Evolutionary conservation across 768 basidiomycete genomes (phyloP).

Genomic region (Rhizopogon rudus): DNA sequence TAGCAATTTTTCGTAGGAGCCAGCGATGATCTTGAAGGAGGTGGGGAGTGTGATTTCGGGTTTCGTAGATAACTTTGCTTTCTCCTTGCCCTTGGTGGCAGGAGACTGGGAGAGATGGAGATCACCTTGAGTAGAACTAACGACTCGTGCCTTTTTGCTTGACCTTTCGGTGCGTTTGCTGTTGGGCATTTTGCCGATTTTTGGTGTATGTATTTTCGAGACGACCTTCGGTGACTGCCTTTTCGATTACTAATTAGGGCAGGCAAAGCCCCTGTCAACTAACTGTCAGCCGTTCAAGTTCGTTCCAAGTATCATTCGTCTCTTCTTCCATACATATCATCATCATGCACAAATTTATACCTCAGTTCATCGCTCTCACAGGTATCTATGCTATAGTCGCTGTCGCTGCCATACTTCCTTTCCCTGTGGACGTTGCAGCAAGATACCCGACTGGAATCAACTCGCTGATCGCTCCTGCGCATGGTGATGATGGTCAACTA

Average conservation of each 20-base stretch:
- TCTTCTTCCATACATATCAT: conserved; percentile 23
- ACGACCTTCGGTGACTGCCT: too few relatives aligned
- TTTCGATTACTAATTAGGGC: too few relatives aligned
- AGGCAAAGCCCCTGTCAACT: too few relatives aligned
- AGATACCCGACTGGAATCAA: conserved; percentile 5
- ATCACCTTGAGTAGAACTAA: conserved; percentile 8
- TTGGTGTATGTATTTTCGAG: not conserved
- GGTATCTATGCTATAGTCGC: conserved; percentile 42
- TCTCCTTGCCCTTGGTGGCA: conserved; percentile 27
- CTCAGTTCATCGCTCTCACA: conserved; percentile 43
- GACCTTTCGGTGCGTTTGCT: conserved; percentile 12
- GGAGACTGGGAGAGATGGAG: conserved; percentile 1
- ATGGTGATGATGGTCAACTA: too few relatives aligned
- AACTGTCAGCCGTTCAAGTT: too few relatives aligned
- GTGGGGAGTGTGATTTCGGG: conserved; percentile 33
- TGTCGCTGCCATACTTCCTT: conserved; percentile 28
- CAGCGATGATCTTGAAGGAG: conserved; percentile 83
- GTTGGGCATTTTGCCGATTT: not conserved
- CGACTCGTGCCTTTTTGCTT: conserved; percentile 19
- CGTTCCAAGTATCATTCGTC: not conserved
- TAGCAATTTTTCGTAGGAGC: conserved; percentile 94
- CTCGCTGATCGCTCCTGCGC: too few relatives aligned
- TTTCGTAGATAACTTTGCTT: conserved; percentile 9
- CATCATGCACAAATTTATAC: conserved; percentile 45
- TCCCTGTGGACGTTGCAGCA: conserved; percentile 33